phyloP scores from a whole-genome alignment of 352 stramenopile genomes.

The Globisporangium heterothallicum region DNA sequence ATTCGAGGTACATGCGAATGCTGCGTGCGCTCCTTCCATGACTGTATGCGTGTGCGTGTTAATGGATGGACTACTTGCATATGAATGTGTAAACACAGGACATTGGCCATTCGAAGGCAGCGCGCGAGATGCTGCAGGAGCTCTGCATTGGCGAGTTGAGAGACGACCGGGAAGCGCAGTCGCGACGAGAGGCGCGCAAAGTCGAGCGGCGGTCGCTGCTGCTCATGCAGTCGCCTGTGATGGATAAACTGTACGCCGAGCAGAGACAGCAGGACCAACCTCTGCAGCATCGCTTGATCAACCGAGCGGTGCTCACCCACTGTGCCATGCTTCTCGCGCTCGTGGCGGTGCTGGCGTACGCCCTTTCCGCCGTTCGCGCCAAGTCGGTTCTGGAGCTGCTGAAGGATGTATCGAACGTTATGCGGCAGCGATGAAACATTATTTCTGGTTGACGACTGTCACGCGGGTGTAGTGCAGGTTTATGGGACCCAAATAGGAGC shows the following conservation, averaged over 20 bases:
- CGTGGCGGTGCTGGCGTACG: too few species aligned
- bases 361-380: too few species aligned
- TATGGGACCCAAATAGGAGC: too few species aligned
- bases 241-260: not conserved
- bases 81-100: constrained; percentile 38
- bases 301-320: too few species aligned
- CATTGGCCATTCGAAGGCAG: constrained; percentile 90
- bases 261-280: not conserved
- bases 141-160: constrained; percentile 83
- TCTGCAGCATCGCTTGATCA: constrained; percentile 1
- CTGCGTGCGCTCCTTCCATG: too few species aligned
- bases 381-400: too few species aligned
- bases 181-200: constrained; percentile 12
- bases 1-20: constrained; percentile 34
- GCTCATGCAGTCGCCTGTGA: constrained; percentile 13
- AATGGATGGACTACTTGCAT: not conserved
- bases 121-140: constrained; percentile 82
- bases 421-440: too few species aligned
- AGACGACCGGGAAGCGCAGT: constrained; percentile 15
- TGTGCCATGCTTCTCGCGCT: too few species aligned
- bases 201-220: constrained; percentile 25
- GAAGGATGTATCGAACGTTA: too few species aligned
- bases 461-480: too few species aligned
- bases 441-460: too few species aligned
- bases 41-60: too few species aligned